Evolutionary conservation across 805 yeast genomes (phyloP), one percentile per base, ranked within the genome.

Genomic region (Phaffomyces opuntiae): DNA sequence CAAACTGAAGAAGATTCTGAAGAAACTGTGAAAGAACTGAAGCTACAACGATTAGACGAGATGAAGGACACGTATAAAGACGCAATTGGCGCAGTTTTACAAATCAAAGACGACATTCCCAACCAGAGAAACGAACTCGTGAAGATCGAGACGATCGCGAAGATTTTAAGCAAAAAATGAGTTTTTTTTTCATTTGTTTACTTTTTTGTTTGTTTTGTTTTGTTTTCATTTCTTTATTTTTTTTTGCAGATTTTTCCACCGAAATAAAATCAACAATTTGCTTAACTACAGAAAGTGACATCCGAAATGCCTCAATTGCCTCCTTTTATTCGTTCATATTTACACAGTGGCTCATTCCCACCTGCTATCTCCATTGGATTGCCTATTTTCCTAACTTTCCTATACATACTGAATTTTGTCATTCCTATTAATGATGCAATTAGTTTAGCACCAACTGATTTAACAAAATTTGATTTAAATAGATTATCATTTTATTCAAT

Each of bases 331-430:
- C 31, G 13, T 29, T 29, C 31, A 9, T 29, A 29, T 29, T 29
- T 29, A 29, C 6, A 29, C 13, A 9, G 31, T 29, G 31, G 31
- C 4, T 38, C 40, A 2, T 45, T 45, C 26, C 75, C 76, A 33
- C 83, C 87, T 6, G 89, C 88, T 1, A 65, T 83, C 38, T 73
- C 86, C 1, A 72, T 75, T 3, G 89, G 89, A 2, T 64, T 82
- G 17, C 53, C 68, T n/a, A 66, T 79, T 16, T 83, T 83, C 61
- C 66, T 81, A 36, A 56, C 69, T 6, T 41, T 73, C 9, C 62
- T 83, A 37, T 70, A 72, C 49, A 27, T 73, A 3, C 45, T 69
- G 29, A 72, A 67, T 54, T 49, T 48, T 40, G 21, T 60, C 43
- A 36, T 51, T n/a, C 54, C 46, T 40, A 48, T 68, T 45, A 62